Evolutionary conservation across 257 asterid species (phyloP).

Genomic region (Pogostemon cablin): DNA sequence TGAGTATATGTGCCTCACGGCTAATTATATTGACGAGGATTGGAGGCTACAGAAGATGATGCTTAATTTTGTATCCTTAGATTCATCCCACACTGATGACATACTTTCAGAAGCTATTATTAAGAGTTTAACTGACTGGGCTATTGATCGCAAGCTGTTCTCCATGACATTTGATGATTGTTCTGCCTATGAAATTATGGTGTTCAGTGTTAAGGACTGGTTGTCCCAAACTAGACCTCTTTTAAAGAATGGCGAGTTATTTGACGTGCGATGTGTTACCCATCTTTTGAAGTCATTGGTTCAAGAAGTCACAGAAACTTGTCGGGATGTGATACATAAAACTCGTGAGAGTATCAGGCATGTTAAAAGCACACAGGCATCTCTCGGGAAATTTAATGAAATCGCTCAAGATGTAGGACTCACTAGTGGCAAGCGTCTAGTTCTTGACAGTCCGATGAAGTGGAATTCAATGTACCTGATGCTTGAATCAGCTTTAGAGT

Average conservation of each 20-base stretch:
- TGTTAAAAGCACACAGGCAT: constrained; percentile 66
- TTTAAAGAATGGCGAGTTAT: constrained; percentile 71
- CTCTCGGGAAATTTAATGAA: constrained; percentile 65
- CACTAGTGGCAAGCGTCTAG: constrained; percentile 51
- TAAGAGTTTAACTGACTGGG: constrained; percentile 82
- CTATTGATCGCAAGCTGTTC: constrained; percentile 72
- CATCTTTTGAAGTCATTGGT: constrained; percentile 75
- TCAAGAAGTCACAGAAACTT: constrained; percentile 66
- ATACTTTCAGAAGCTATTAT: constrained; percentile 69
- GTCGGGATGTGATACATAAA: constrained; percentile 60
- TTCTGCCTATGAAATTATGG: constrained; percentile 59
- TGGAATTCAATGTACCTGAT: constrained; percentile 82
- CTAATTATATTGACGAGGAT: constrained; percentile 72
- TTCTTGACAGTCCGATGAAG: constrained; percentile 68
- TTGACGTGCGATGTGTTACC: constrained; percentile 70
- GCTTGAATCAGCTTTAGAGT: constrained; percentile 79
- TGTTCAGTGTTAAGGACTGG: constrained; percentile 76
- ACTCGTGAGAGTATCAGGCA: constrained; percentile 73
- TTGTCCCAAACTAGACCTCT: constrained; percentile 72
- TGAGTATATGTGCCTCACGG: constrained; percentile 71
- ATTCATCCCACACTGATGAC: constrained; percentile 71
- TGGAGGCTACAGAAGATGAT: constrained; percentile 90
- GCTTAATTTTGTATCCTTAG: constrained; percentile 74
- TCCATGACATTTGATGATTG: constrained; percentile 89
- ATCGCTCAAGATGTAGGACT: constrained; percentile 69